Conservation (phyloP, 139 green algal species). For the Picochlorum sp. region DNA sequence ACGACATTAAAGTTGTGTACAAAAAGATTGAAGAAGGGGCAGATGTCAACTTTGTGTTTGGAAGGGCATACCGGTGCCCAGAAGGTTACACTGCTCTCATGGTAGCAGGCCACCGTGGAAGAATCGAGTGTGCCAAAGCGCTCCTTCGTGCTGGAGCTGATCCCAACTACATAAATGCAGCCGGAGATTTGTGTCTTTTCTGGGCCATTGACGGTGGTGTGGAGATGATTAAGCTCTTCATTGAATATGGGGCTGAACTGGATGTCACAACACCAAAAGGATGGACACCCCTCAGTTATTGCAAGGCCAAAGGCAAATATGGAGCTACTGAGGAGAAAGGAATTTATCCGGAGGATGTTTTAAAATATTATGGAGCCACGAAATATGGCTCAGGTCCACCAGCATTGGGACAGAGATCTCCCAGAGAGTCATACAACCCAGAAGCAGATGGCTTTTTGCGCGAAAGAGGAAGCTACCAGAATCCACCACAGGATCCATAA, state of each 20-base stretch:
- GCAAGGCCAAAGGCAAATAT: constrained; percentile 84
- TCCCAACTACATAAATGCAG: constrained; percentile 61
- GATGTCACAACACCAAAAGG: constrained; percentile 57
- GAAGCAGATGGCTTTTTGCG: constrained; percentile 51
- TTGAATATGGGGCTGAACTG: constrained; percentile 66
- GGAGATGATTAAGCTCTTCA: constrained; percentile 75
- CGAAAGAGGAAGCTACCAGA: constrained; percentile 72
- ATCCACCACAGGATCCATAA: constrained; percentile 28
- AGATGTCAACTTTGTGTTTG: constrained; percentile 93
- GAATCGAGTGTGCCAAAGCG: constrained; percentile 71
- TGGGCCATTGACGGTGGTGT: constrained; percentile 89
- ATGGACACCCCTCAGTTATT: constrained; percentile 84
- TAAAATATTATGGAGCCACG: constrained; percentile 78
- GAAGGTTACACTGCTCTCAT: constrained; percentile 92
- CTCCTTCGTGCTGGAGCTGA: constrained; percentile 76
- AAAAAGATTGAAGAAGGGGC: constrained; percentile 87
- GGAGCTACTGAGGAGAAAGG: constrained; percentile 88
- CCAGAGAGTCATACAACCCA: constrained; percentile 75
- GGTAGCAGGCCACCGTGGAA: constrained; percentile 64
- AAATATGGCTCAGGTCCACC: constrained; percentile 60
- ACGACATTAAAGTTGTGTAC: constrained; percentile 75
- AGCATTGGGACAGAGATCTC: constrained; percentile 52
- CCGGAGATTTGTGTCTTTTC: constrained; percentile 74
- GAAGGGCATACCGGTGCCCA: constrained; percentile 53
- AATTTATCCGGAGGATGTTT: constrained; percentile 85